These are phyloP conservation scores for Cerrena zonata DNA, from an alignment of 1,284 basidiomycete genomes.

Conservation along the genomic window DNA sequence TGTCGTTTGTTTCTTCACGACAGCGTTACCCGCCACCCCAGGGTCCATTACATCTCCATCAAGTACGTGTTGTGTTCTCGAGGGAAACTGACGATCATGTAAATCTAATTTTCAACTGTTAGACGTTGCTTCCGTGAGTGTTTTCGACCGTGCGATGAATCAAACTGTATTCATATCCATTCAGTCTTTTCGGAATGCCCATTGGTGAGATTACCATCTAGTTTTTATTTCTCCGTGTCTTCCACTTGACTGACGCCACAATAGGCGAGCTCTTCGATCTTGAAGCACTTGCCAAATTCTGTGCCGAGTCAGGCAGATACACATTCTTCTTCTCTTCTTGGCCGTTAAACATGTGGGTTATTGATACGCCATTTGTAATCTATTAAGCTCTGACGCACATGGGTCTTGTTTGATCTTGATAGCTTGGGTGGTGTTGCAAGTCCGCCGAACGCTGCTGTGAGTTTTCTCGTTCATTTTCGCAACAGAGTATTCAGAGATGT, in stretches of 20 bases:
- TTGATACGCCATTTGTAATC: no score
- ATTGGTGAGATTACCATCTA: constrained; percentile 38
- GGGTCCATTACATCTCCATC: constrained; percentile 47
- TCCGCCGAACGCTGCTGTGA: constrained; percentile 64
- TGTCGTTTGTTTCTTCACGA: neutral
- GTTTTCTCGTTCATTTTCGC: constrained; percentile 20
- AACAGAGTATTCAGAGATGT: neutral
- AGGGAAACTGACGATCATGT: no score
- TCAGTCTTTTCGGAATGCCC: constrained; percentile 68
- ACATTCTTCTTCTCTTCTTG: constrained; percentile 72
- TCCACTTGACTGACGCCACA: neutral
- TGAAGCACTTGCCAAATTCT: constrained; percentile 52
- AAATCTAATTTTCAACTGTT: no score
- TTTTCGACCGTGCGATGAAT: neutral
- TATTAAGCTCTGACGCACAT: neutral
- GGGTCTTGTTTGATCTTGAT: neutral
- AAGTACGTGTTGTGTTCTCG: constrained; percentile 42
- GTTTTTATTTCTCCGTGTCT: neutral
- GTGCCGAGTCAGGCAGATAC: constrained; percentile 53
- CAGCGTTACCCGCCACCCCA: constrained; percentile 53
- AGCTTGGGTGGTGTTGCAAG: constrained; percentile 64
- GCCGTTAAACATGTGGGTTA: constrained; percentile 32
- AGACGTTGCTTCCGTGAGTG: neutral
- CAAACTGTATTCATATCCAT: constrained; percentile 4
- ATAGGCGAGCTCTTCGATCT: constrained; percentile 67